Evolutionary conservation across 495 filamentous ascomycete genomes (phyloP).

Genomic region (Neurospora sp.): DNA sequence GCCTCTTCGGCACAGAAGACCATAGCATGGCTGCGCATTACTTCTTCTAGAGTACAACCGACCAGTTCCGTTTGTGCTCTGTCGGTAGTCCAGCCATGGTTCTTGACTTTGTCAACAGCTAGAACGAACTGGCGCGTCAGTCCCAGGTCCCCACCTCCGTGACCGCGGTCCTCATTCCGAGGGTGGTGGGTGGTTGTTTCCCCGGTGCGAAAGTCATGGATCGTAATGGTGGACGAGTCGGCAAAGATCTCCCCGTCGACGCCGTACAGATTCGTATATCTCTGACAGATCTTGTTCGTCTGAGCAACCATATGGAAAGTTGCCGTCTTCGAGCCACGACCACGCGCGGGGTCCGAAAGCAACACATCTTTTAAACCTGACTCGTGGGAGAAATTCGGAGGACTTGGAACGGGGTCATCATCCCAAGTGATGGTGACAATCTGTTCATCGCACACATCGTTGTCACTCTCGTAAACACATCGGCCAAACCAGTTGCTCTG

Average conservation of each 20-base stretch:
- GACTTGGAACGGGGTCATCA: constrained; percentile 38
- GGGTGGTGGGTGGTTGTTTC: constrained; percentile 43
- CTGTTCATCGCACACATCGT: constrained; percentile 88
- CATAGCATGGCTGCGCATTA: constrained; percentile 78
- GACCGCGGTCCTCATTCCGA: constrained; percentile 42
- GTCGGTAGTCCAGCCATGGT: constrained; percentile 51
- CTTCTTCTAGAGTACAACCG: constrained; percentile 75
- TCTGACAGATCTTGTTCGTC: constrained; percentile 75
- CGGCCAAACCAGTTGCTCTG: constrained; percentile 75
- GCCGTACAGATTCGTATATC: constrained; percentile 75
- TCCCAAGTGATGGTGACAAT: constrained; percentile 80
- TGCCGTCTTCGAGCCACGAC: constrained; percentile 68
- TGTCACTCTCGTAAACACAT: constrained; percentile 88
- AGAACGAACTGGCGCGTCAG: constrained; percentile 67
- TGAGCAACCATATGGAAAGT: constrained; percentile 90
- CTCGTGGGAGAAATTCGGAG: background rate
- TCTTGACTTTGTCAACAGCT: constrained; percentile 73
- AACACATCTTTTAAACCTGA: background rate
- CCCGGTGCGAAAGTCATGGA: constrained; percentile 53
- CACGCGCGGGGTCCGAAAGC: constrained; percentile 13
- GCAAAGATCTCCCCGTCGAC: constrained; percentile 77
- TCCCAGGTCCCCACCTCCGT: constrained; percentile 85
- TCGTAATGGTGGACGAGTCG: constrained; percentile 53
- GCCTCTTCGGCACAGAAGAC: constrained; percentile 94
- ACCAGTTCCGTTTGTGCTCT: constrained; percentile 67